These are phyloP conservation scores for Baorangia bicolor DNA, from an alignment of 768 basidiomycete species.

Conservation along the genomic window DNA sequence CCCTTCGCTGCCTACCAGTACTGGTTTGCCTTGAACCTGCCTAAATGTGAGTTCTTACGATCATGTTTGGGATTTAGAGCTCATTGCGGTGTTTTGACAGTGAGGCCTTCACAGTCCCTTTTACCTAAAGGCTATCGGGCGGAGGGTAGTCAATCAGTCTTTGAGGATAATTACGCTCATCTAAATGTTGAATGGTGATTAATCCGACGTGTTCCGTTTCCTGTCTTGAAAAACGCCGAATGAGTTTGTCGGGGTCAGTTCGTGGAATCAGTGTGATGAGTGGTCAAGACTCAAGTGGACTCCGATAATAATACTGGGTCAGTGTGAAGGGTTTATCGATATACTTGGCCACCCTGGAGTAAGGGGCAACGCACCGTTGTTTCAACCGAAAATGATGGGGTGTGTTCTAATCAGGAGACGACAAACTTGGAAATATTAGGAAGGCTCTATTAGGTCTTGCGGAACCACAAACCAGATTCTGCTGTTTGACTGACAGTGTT, in stretches of 20 bases:
- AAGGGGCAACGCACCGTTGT: too few species aligned
- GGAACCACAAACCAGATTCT: not conserved
- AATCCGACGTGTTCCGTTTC: not conserved
- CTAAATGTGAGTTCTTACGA: not conserved
- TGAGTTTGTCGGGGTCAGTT: not conserved
- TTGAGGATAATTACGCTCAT: not conserved
- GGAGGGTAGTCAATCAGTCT: too few species aligned
- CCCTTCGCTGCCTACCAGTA: not conserved
- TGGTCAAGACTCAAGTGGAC: not conserved
- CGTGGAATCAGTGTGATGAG: not conserved
- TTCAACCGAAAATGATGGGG: not conserved
- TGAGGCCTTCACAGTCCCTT: not conserved
- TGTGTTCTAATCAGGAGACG: not conserved
- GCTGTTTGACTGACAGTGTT: not conserved
- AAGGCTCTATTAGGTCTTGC: too few species aligned
- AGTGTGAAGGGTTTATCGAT: not conserved
- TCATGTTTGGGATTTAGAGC: not conserved
- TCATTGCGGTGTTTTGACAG: not conserved
- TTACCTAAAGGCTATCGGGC: not conserved
- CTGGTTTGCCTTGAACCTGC: not conserved
- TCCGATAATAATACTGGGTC: not conserved
- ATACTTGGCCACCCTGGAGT: not conserved
- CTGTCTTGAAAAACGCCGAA: not conserved
- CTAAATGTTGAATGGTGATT: not conserved
- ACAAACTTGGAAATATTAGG: not conserved